Evolutionary conservation across 2,329 filamentous ascomycete genomes (phyloP), one percentile per base, ranked within the genome.

Genomic region (Fusarium sp.): DNA sequence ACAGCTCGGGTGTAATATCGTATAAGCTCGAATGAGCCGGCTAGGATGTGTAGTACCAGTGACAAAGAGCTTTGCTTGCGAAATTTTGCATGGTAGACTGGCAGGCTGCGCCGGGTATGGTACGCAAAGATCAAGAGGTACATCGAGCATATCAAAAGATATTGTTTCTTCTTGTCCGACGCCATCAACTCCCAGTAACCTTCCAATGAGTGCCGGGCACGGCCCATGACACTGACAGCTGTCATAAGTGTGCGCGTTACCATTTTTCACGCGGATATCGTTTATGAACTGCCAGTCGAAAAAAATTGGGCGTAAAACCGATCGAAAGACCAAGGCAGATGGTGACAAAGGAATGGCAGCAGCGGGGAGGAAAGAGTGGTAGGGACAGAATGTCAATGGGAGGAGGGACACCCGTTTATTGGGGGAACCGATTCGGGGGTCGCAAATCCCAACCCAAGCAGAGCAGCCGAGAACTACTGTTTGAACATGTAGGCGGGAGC

Each of bases 71-170:
- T 20, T 52, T 50, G 29, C 16, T 24, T 33, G 5, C 18, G 43
- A 31, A 45, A 62, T 37, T 35, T 50, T 20, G 43, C 10, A 39
- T 13, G 31, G 31, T 62, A 62, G 41, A 50, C 43, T 33, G n/a
- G 41, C 16, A 62, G 39, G 27, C 59, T 62, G 39, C 43, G 59
- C 29, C 59, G 41, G 11, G 59, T 62, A 52, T 62, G 59, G 10
- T 62, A 62, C 18, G n/a, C 31, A 39, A 62, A 62, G 20, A 62
- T 39, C 18, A 41, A 20, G 18, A 41, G 18, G 9, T 41, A 41
- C 8, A 41, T 7, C n/a, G 39, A 41, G 39, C 39, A 41, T 41
- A 41, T 41, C 39, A 41, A 41, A 41, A 41, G n/a, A 20, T 41
- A 41, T 20, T 41, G 39, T 20, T 8, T 41, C 39, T 41, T 41